Base-by-base conservation (phyloP, 257 asterid genomes). In the Nicotiana sylvestris region DNA sequence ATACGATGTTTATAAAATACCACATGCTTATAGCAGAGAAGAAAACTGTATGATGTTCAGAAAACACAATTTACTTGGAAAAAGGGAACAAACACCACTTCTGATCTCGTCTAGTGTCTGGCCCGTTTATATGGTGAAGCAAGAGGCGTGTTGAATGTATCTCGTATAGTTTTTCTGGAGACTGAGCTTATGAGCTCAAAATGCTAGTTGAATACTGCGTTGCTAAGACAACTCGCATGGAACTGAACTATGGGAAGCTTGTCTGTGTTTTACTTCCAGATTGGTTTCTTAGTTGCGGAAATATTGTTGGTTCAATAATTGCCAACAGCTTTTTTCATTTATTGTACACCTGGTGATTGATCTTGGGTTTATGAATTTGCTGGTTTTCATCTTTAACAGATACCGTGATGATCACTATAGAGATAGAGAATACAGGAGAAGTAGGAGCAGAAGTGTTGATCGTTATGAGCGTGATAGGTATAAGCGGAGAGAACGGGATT, bases 371-470 rank as follows among this genome's bases (percentile, higher is more conserved):
- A 49, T 25, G 43, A 49, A 3, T 74, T 30, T 65, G 43, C 6
- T 25, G 39, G 68, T n/a, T 67, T 81, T 68, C 49, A 17, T 37
- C 64, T 64, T 76, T 58, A 70, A 21, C 82, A 88, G 91, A 72
- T 80, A 81, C 81, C 83, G 76, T 1, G 88, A 88, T 85, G 89
- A 86, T 70, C 33, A 83, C 76, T 49, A 61, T 46, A 76, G 87
- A 65, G 87, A 76, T 35, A 85, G 85, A 70, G 89, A 66, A 39
- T 81, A 86, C 37, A 81, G 83, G 81, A 82, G 87, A 66, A 85
- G 88, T 46, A 77, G 84, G 61, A 87, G 88, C 82, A 81, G 83
- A 81, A 88, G 89, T 25, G 43, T 66, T 83, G 87, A 85, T 82
- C 78, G 90, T 58, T 30, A 82, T 80, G 85, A 88, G 70, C 81